Evolutionary conservation across 2,329 filamentous ascomycete species (phyloP).

Genomic region (Scolecobasidium constrictum): DNA sequence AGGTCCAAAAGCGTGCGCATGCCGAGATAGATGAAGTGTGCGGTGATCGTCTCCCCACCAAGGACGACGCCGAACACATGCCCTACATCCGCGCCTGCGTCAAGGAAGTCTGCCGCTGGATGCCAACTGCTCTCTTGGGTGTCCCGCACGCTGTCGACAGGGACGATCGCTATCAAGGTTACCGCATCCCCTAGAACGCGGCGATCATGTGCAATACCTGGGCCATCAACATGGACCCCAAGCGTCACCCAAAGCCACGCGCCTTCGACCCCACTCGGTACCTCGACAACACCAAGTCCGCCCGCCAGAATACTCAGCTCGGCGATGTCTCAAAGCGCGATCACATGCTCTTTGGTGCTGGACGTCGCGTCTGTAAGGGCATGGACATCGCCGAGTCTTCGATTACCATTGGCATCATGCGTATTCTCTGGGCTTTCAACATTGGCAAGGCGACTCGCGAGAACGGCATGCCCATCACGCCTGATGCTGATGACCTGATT

Average conservation of each 20-base stretch:
- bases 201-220: slow-evolving; percentile 26
- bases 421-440: slow-evolving; percentile 9
- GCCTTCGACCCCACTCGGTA: neutral
- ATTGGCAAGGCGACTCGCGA: neutral
- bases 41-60: slow-evolving; percentile 18
- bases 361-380: slow-evolving; percentile 7
- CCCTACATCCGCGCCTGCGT: slow-evolving; percentile 22
- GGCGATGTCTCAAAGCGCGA: slow-evolving; percentile 4
- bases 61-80: slow-evolving; percentile 18
- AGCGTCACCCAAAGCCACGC: neutral
- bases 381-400: slow-evolving; percentile 8
- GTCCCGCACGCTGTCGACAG: slow-evolving; percentile 31
- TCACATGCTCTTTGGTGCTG: slow-evolving; percentile 8
- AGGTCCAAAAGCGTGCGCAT: slow-evolving; percentile 19
- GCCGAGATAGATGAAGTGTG: slow-evolving; percentile 21
- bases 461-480: slow-evolving; percentile 27
- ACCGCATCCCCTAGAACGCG: slow-evolving; percentile 28
- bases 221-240: slow-evolving; percentile 12
- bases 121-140: slow-evolving; percentile 17
- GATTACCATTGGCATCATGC: slow-evolving; percentile 6
- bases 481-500: slow-evolving; percentile 48
- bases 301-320: too few species aligned
- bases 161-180: slow-evolving; percentile 30
- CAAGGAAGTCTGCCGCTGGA: slow-evolving; percentile 25
- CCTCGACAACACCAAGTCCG: too few species aligned